phyloP scores from a whole-genome alignment of 2,329 filamentous ascomycete species.

The Rutstroemia sydowiana region DNA sequence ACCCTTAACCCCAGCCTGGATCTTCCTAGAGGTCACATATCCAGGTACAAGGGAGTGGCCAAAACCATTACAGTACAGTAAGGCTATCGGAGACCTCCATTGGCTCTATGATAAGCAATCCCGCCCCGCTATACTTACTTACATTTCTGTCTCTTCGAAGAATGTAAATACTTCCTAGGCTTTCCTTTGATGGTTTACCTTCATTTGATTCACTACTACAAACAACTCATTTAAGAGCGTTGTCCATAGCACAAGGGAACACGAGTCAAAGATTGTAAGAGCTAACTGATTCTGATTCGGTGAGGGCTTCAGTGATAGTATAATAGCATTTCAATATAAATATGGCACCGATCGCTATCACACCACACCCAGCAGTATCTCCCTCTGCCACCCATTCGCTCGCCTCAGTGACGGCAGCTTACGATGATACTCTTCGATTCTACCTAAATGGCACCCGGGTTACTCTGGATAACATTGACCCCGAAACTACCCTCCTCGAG shows the following conservation, averaged over 20 bases:
- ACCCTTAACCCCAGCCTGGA: background rate
- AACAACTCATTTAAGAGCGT: background rate
- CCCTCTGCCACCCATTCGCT: slow-evolving; percentile 34
- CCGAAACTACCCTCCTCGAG: slow-evolving; percentile 85
- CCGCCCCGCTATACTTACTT: slow-evolving; percentile 5
- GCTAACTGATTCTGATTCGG: background rate
- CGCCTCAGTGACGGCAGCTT: slow-evolving; percentile 61
- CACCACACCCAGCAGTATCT: slow-evolving; percentile 35
- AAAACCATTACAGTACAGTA: background rate
- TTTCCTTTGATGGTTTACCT: background rate
- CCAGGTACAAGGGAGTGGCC: background rate
- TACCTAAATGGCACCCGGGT: slow-evolving; percentile 93
- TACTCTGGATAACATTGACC: slow-evolving; percentile 77
- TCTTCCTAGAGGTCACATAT: background rate
- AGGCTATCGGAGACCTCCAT: slow-evolving; percentile 9
- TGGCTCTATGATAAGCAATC: slow-evolving; percentile 4
- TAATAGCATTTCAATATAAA: background rate
- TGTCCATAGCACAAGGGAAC: background rate
- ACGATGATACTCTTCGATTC: slow-evolving; percentile 83
- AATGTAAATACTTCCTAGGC: background rate
- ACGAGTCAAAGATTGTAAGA: background rate
- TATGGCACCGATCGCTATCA: slow-evolving; percentile 52
- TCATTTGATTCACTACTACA: background rate
- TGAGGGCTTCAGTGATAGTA: no score
- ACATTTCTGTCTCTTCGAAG: background rate